Base-by-base conservation (phyloP, 163 green algal genomes). In the Chloroidium sp. region DNA sequence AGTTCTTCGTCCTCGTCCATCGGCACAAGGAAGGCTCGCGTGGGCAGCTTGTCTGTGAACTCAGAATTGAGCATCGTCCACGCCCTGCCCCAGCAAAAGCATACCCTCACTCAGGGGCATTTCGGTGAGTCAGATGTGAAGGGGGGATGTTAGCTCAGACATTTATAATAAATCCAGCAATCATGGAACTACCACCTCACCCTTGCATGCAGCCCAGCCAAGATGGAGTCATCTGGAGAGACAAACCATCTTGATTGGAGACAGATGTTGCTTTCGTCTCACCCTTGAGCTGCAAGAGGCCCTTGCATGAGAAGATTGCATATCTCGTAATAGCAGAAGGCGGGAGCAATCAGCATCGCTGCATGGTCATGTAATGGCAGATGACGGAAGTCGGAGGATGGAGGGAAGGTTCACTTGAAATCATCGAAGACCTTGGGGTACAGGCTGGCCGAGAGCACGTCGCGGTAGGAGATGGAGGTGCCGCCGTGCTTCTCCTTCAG, bases 341-440 rank as follows among this genome's bases (percentile, higher is more conserved):
- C 36, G 36, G 36, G 36, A 36, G 36, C 36, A 36, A 36, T 36
- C 36, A 36, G 36, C 36, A 36, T 36, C 36, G 36, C 36, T 36
- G 36, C 36, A 36, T 36, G 36, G 36, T 36, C 36, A 36, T 36
- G 36, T 36, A 36, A 36, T 36, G 36, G 36, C 36, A 36, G 36
- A 36, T 36, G 36, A 36, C 36, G 36, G 36, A 36, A 36, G 36
- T 36, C 36, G 36, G 36, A 10, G 67, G 67, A 10, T 6, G 67
- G 67, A 59, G n/a, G 62, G 3, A 61, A 67, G 84, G 88, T 61
- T 83, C 78, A 85, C 90, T 91, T 91, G 90, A 93, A 98, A 79
- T 97, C 93, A 64, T 95, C 90, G 87, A 97, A 97, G 59, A 98
- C 94, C 83, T 95, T 92, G 85, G 95, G 93, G 88, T 98, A 98